Conservation (phyloP, 1,284 basidiomycete genomes). For the Cerioporus squamosus region DNA sequence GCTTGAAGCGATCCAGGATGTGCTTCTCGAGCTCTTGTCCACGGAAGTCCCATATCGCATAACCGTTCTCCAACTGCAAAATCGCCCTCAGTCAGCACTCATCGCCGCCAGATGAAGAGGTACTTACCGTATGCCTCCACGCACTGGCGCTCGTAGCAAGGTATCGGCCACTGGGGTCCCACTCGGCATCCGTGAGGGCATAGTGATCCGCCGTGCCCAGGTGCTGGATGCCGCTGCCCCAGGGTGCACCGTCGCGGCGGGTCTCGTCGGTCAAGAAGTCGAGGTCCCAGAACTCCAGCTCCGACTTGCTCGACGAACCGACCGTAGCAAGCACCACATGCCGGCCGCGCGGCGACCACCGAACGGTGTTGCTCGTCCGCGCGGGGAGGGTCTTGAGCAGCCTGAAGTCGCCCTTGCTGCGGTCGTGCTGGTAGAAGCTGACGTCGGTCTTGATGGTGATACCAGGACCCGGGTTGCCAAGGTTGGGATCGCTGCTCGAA, state of each 20-base stretch:
- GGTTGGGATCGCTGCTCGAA: constrained; percentile 93
- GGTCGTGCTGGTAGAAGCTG: constrained; percentile 96
- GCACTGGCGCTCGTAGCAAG: constrained; percentile 93
- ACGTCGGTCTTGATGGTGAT: constrained; percentile 96
- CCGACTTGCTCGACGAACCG: constrained; percentile 94
- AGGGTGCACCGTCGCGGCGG: constrained; percentile 59
- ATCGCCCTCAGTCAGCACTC: background rate
- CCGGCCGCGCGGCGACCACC: constrained; percentile 97
- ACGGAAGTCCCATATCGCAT: constrained; percentile 97
- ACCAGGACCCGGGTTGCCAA: constrained; percentile 87
- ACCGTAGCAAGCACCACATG: constrained; percentile 97
- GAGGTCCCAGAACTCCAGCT: constrained; percentile 99
- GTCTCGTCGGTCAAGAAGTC: constrained; percentile 86
- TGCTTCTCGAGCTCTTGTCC: constrained; percentile 92
- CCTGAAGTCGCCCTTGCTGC: constrained; percentile 93
- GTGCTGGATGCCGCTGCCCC: constrained; percentile 87
- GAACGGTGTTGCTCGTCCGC: constrained; percentile 93
- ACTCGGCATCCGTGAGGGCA: constrained; percentile 97
- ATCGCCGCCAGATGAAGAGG: background rate
- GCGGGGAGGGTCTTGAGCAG: constrained; percentile 83
- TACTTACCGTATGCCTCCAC: constrained; percentile 90
- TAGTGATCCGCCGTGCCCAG: constrained; percentile 95
- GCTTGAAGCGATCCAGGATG: constrained; percentile 95
- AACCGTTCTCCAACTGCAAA: constrained; percentile 96
- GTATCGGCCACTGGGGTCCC: constrained; percentile 97